A percentile compares a stretch with the other conserved stretches of the same genome.
Conservation (phyloP, 345 rosid genomes). For the Orychophragmus violaceus region DNA sequence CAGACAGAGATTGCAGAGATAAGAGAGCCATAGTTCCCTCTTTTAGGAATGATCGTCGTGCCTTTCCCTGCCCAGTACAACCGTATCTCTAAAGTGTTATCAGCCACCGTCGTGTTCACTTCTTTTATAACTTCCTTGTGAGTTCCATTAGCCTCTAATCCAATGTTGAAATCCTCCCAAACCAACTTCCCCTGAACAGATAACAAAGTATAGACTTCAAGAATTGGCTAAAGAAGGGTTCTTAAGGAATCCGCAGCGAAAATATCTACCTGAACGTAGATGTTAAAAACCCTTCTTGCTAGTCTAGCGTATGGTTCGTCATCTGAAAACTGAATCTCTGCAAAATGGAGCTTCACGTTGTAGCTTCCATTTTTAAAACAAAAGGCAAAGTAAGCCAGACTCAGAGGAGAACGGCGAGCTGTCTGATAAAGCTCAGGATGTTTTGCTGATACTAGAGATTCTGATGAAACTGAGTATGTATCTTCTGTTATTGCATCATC, state of each 20-base stretch:
- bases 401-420: constrained; percentile 57
- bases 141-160: constrained; percentile 40
- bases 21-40: constrained; percentile 58
- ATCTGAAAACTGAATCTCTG: constrained; percentile 55
- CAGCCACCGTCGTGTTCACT: constrained; percentile 32
- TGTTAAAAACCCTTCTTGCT: constrained; percentile 53
- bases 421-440: constrained; percentile 34
- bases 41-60: constrained; percentile 41
- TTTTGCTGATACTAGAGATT: constrained; percentile 16
- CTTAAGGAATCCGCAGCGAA: not conserved
- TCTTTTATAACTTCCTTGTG: constrained; percentile 28
- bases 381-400: constrained; percentile 52
- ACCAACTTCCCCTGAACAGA: constrained; percentile 37
- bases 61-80: constrained; percentile 69
- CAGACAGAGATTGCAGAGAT: constrained; percentile 58
- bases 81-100: constrained; percentile 47
- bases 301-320: constrained; percentile 39
- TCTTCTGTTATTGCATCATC: constrained; percentile 29
- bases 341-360: constrained; percentile 56
- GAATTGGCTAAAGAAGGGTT: not conserved
- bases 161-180: constrained; percentile 47
- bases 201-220: not conserved
- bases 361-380: constrained; percentile 58
- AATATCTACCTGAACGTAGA: constrained; percentile 26
- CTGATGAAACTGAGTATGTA: constrained; percentile 16